Base-by-base conservation (phyloP, 2,329 filamentous ascomycete species). In the Ophiocordyceps camponoti-rufipedis region DNA sequence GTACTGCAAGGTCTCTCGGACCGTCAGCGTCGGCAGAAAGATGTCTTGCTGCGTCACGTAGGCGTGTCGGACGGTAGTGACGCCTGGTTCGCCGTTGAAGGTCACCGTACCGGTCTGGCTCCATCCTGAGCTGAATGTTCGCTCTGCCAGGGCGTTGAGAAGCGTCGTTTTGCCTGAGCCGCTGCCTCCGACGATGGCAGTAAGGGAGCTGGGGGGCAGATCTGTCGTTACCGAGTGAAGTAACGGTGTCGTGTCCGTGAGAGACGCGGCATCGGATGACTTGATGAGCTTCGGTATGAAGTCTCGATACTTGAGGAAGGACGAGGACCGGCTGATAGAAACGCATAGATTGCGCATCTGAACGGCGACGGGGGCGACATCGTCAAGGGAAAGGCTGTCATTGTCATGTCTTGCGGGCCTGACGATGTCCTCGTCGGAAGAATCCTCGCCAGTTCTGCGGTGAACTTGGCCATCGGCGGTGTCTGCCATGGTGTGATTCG, bases 41-140 rank as follows among this genome's bases (percentile, higher is more conserved):
- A 86, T 70, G 54, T 88, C 83, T 52, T 86, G 80, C 56, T 87
- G 80, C 70, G 82, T 82, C 18, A 83, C 81, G 64, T 86, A 84
- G 44, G 79, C 72, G 58, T 78, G 72, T 44, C 78, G 64, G 42
- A 80, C 64, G 46, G 64, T 66, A 28, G 70, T 63, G 5, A 78
- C 66, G 1, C 74, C 69, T 23, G 65, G 52, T 35, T 62, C 59
- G 1, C 71, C 72, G 55, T 85, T 85, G 60, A 83, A 85, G 0
- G 69, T 71, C 0, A 69, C 70, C 4, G 59, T 57, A 0, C 82
- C 82, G 4, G 68, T 62, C 29, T 74, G 68, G 2, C 61, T 61
- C 14, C 76, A 55, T 9, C 70, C 61, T 0, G 66, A 60, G 52
- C 72, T 75, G n/a, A 69, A 66, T 57, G 85, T 75, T 32, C 82